Base-by-base conservation (phyloP, 2,329 filamentous ascomycete species). In the Phaeosphaeria sp. region DNA sequence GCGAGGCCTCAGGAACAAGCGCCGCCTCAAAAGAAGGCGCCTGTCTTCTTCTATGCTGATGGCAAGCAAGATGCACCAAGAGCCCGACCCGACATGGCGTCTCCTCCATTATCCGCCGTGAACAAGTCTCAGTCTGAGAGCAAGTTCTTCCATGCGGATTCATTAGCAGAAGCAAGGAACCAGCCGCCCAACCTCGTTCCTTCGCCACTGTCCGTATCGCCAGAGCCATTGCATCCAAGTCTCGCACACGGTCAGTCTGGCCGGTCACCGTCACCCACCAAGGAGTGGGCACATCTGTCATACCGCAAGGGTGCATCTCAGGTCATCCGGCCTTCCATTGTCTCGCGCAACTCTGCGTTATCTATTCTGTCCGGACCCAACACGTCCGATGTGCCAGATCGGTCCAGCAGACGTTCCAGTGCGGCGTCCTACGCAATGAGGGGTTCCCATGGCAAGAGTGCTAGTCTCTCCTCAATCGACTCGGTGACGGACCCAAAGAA, bases 131-230 rank as follows among this genome's bases (percentile, higher is more conserved):
- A 67, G 18, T 52, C 68, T 6, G 72, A 74, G 27, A 72, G 68
- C 76, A 91, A 90, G 72, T 92, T 93, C 80, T 87, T 93, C 74
- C 90, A 92, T 73, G 90, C 89, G 58, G 90, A 91, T 74, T 75
- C 69, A 6, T 66, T 72, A 47, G 67, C 68, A 44, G 46, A 85
- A 83, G 9, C 79, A 75, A 46, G 77, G 73, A 53, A 46, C 21
- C 67, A 57, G 27, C 63, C 71, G 42, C 69, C 75, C n/a, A 64
- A 71, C n/a, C 62, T 69, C n/a, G 74, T 69, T 11, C 75, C 74
- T 43, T 70, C 72, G 17, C 59, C 68, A 9, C 53, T 67, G 23
- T 64, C 71, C 18, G 52, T 67, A 39, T 67, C 69, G 9, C 68
- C 71, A 43, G 74, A 76, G 33, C 58, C 60, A 30, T 66, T 56